A percentile compares a stretch with the other conserved stretches of the same genome.
phyloP scores from a whole-genome alignment of 2,329 filamentous ascomycete species.

The Ceratocystis alfenasii region DNA sequence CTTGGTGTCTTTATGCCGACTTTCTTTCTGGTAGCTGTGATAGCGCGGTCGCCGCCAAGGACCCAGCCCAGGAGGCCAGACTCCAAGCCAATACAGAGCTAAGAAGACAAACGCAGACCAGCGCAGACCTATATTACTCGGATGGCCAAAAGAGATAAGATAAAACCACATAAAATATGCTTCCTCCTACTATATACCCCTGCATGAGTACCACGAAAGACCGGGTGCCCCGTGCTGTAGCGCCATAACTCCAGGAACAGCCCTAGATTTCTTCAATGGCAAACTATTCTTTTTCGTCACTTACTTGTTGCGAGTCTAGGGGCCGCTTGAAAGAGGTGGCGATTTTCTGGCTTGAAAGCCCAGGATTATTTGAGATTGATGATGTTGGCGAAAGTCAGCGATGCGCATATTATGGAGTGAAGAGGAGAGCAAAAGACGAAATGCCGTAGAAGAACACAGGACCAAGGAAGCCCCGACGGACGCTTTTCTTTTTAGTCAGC shows the following conservation, averaged over 20 bases:
- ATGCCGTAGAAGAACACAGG: not conserved
- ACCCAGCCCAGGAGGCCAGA: not conserved
- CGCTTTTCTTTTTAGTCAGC: not conserved
- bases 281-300: not conserved
- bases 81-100: not conserved
- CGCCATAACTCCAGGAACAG: not conserved
- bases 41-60: not conserved
- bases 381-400: not conserved
- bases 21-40: not conserved
- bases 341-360: not conserved
- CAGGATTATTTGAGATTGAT: not conserved
- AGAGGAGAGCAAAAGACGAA: not conserved
- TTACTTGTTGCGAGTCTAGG: too few species aligned
- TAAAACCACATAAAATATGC: not conserved
- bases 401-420: not conserved
- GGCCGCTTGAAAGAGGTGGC: not conserved
- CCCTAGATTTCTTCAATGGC: conserved; percentile 1
- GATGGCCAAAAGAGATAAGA: not conserved
- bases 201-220: conserved; percentile 2
- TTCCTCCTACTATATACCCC: not conserved
- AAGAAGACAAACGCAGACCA: not conserved
- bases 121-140: too few species aligned
- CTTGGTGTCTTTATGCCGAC: not conserved
- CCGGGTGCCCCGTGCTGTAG: conserved; percentile 1
- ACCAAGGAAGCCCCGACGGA: too few species aligned